Conservation (phyloP, 2,329 filamentous ascomycete genomes). For the Triangularia setosa region DNA sequence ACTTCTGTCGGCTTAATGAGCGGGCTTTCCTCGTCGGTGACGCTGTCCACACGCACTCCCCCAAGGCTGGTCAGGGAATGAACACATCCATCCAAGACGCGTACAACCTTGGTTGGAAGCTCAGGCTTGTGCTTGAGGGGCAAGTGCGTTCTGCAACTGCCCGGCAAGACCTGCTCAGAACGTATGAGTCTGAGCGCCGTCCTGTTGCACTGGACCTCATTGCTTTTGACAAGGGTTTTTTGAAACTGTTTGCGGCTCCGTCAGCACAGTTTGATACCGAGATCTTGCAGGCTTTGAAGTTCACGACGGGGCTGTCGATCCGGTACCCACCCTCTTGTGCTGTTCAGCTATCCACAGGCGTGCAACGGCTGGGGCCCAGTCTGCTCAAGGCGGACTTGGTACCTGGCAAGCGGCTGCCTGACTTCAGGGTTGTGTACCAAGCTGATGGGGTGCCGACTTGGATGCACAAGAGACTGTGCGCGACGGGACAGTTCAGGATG, state of each 20-base stretch:
- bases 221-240: slow-evolving; percentile 36
- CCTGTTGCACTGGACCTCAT: slow-evolving; percentile 43
- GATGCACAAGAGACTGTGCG: slow-evolving; percentile 6
- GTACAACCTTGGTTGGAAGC: slow-evolving; percentile 42
- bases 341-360: slow-evolving; percentile 2
- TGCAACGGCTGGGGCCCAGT: slow-evolving; percentile 7
- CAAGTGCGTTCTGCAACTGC: slow-evolving; percentile 36
- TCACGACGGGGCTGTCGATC: slow-evolving; percentile 15
- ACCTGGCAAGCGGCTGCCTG: slow-evolving; percentile 14
- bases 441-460: slow-evolving; percentile 1
- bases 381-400: slow-evolving; percentile 16
- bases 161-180: slow-evolving; percentile 41
- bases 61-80: slow-evolving; percentile 51
- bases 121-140: slow-evolving; percentile 24
- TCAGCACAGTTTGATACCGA: slow-evolving; percentile 13
- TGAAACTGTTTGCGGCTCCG: slow-evolving; percentile 13
- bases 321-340: slow-evolving; percentile 12
- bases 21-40: slow-evolving; percentile 58
- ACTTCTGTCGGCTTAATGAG: slow-evolving; percentile 49
- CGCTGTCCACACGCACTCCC: slow-evolving; percentile 57
- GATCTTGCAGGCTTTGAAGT: slow-evolving; percentile 14
- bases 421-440: slow-evolving; percentile 16
- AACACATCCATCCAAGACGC: slow-evolving; percentile 44
- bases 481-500: slow-evolving; percentile 14
- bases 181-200: slow-evolving; percentile 50